Percentiles rank a stretch among this genome's conserved stretches.
phyloP scores from a whole-genome alignment of 2,329 filamentous ascomycete genomes.

The Ophioceras dolichostomum region DNA sequence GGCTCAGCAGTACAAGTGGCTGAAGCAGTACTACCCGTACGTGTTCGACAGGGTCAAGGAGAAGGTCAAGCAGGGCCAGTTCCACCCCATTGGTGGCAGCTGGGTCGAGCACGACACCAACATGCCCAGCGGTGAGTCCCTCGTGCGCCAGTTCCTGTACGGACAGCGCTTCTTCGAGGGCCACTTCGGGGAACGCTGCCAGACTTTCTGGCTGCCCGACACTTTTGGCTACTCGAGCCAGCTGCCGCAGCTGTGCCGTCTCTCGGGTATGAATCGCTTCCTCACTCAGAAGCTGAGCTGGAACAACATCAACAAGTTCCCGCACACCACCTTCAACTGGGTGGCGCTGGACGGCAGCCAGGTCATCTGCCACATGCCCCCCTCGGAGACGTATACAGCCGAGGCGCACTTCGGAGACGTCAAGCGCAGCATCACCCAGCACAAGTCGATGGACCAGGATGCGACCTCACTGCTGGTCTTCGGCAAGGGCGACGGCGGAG shows the following conservation, averaged over 20 bases:
- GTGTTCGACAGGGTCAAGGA: slow-evolving; percentile 83
- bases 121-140: slow-evolving; percentile 86
- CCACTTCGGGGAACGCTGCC: slow-evolving; percentile 77
- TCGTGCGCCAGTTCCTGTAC: slow-evolving; percentile 89
- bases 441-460: slow-evolving; percentile 94
- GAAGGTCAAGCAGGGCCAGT: slow-evolving; percentile 81
- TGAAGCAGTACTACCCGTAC: slow-evolving; percentile 78
- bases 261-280: slow-evolving; percentile 94
- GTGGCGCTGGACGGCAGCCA: slow-evolving; percentile 91
- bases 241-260: slow-evolving; percentile 80
- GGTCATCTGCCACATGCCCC: slow-evolving; percentile 95
- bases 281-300: slow-evolving; percentile 98
- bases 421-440: slow-evolving; percentile 75
- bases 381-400: slow-evolving; percentile 89
- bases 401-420: slow-evolving; percentile 92
- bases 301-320: slow-evolving; percentile 99
- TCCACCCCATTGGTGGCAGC: slow-evolving; percentile 91
- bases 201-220: slow-evolving; percentile 95
- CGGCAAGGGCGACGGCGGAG: slow-evolving; percentile 92
- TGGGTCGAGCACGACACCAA: slow-evolving; percentile 99
- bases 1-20: slow-evolving; percentile 97
- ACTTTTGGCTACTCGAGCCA: slow-evolving; percentile 97
- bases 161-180: slow-evolving; percentile 92
- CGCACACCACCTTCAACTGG: slow-evolving; percentile 98
- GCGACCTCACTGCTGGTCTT: slow-evolving; percentile 84